Evolutionary conservation across 331 rosid species (phyloP).

Genomic region (Prunus yedoensis): DNA sequence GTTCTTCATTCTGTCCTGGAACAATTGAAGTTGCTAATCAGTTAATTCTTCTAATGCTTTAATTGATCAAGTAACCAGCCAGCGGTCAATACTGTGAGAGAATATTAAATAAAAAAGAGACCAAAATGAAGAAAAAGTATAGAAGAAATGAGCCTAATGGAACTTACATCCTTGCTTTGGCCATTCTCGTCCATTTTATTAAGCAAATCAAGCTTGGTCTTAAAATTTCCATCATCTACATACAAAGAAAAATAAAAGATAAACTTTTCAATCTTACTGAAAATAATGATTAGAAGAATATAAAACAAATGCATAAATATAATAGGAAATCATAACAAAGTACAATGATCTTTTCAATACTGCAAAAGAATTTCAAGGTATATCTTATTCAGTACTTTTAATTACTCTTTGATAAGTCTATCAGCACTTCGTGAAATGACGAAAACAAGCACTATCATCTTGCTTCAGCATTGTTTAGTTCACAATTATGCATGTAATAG

Average conservation of each 20-base stretch:
- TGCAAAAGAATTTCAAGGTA: neutral
- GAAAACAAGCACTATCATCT: neutral
- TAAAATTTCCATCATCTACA: slow-evolving; percentile 42
- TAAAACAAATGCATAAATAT: too few species aligned
- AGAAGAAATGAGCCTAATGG: neutral
- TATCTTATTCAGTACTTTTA: neutral
- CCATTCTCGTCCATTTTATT: slow-evolving; percentile 32
- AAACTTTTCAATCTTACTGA: slow-evolving; percentile 3
- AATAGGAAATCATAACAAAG: neutral
- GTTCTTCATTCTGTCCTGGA: slow-evolving; percentile 16
- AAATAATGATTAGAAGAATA: neutral
- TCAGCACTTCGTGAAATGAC: neutral
- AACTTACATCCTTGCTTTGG: slow-evolving; percentile 51
- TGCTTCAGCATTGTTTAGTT: neutral
- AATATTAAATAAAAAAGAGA: neutral
- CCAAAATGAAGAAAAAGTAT: neutral
- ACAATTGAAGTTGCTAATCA: slow-evolving; percentile 20
- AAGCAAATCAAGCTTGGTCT: slow-evolving; percentile 30
- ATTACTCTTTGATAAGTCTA: neutral
- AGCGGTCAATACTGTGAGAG: neutral
- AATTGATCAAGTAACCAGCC: neutral
- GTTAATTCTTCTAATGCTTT: neutral
- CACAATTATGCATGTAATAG: neutral
- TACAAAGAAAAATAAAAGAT: slow-evolving; percentile 1
- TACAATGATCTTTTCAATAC: neutral